These are phyloP conservation scores for Tuctoria greenei DNA, from an alignment of 176 grass and related monocot species.

Conservation along the genomic window DNA sequence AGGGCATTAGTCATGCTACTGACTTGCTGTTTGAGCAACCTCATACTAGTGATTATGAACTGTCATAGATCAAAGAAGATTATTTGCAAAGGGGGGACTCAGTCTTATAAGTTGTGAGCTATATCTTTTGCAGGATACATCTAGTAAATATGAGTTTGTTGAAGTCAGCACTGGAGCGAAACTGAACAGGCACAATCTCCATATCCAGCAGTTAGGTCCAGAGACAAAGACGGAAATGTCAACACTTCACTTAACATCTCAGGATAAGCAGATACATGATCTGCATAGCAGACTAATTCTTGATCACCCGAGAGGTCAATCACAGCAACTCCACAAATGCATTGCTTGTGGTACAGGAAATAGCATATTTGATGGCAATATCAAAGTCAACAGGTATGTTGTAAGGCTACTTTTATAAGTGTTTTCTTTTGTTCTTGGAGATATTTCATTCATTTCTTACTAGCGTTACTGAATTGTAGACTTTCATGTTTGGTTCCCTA, in stretches of 20 bases:
- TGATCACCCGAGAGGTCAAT: constrained; percentile 74
- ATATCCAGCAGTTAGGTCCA: constrained; percentile 81
- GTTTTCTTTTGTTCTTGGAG: neutral
- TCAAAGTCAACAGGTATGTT: constrained; percentile 84
- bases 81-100: neutral
- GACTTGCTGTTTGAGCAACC: neutral
- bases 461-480: neutral
- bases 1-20: neutral
- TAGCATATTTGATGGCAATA: constrained; percentile 93
- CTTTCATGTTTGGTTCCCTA: neutral
- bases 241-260: constrained; percentile 74
- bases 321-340: constrained; percentile 86
- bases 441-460: neutral
- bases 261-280: constrained; percentile 89
- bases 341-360: constrained; percentile 76
- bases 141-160: constrained; percentile 74
- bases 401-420: neutral
- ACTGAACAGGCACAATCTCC: constrained; percentile 88
- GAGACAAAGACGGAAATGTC: constrained; percentile 72
- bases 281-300: constrained; percentile 91
- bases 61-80: neutral
- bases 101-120: constrained; percentile 13
- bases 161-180: constrained; percentile 84
- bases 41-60: neutral
- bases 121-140: constrained; percentile 58